Conservation (phyloP, 805 yeast genomes). For the Yamadazyma laniorum region DNA sequence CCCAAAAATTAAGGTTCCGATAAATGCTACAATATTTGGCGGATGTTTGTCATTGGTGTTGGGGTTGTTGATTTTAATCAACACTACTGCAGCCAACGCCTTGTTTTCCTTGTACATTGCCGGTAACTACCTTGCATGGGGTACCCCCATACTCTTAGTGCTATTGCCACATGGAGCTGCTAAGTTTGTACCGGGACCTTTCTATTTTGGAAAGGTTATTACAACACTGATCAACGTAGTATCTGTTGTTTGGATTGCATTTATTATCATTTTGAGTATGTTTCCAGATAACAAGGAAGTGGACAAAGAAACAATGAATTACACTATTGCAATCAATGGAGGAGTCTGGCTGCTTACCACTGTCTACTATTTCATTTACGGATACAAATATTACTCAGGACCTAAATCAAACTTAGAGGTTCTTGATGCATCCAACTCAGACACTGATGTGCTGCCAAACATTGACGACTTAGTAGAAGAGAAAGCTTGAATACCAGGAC, state of each 20-base stretch:
- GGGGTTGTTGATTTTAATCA: conserved; percentile 60
- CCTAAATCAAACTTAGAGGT: conserved; percentile 38
- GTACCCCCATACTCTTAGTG: conserved; percentile 56
- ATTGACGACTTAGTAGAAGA: conserved; percentile 2
- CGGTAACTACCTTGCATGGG: conserved; percentile 63
- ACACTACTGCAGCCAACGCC: conserved; percentile 63
- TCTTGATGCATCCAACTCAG: background rate
- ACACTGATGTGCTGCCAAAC: background rate
- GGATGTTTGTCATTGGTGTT: conserved; percentile 47
- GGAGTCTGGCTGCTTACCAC: conserved; percentile 58
- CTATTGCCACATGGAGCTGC: conserved; percentile 49
- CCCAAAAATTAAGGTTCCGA: conserved; percentile 55
- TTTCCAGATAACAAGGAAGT: conserved; percentile 53
- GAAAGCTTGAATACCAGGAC: background rate
- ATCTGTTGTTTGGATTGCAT: conserved; percentile 49
- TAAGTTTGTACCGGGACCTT: conserved; percentile 63
- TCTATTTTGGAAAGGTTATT: conserved; percentile 53
- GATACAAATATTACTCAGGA: conserved; percentile 56
- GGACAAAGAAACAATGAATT: conserved; percentile 57
- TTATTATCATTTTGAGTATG: conserved; percentile 56
- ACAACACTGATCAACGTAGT: conserved; percentile 46
- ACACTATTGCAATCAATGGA: conserved; percentile 62
- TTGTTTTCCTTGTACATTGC: conserved; percentile 62
- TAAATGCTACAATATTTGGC: conserved; percentile 59
- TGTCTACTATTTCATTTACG: conserved; percentile 51